phyloP scores from a whole-genome alignment of 495 filamentous ascomycete species.

The Penicillium desertorum region DNA sequence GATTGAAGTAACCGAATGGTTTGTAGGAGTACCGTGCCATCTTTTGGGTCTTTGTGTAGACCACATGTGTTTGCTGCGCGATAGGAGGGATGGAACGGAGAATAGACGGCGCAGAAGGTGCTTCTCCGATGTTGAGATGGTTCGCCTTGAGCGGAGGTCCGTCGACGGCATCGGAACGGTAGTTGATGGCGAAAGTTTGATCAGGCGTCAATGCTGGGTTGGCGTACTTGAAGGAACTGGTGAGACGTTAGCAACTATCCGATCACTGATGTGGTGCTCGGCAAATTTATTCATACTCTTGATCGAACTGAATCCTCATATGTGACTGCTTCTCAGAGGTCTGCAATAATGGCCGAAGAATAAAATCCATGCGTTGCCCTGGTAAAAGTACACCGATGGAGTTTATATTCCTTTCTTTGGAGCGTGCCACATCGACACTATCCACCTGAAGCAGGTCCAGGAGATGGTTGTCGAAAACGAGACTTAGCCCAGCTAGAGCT shows the following conservation, averaged over 20 bases:
- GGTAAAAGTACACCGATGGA: slow-evolving; percentile 48
- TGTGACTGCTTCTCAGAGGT: slow-evolving; percentile 15
- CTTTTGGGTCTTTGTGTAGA: slow-evolving; percentile 52
- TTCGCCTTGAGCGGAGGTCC: slow-evolving; percentile 3
- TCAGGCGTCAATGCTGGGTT: slow-evolving; percentile 45
- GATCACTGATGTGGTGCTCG: background rate
- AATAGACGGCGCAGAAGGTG: slow-evolving; percentile 27
- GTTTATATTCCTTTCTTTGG: slow-evolving; percentile 18
- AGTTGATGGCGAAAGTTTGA: slow-evolving; percentile 41
- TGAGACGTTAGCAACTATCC: slow-evolving; percentile 1
- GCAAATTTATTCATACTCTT: slow-evolving; percentile 30
- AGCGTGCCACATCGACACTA: slow-evolving; percentile 33
- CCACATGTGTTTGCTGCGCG: slow-evolving; percentile 43
- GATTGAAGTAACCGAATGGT: slow-evolving; percentile 50
- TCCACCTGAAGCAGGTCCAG: slow-evolving; percentile 45
- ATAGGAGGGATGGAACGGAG: slow-evolving; percentile 25
- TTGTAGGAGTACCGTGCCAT: slow-evolving; percentile 40
- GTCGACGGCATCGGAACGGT: slow-evolving; percentile 4
- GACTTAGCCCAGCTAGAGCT: slow-evolving; percentile 43
- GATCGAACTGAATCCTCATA: slow-evolving; percentile 43
- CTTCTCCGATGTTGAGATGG: slow-evolving; percentile 26
- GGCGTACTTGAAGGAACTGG: slow-evolving; percentile 47
- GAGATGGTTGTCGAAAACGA: slow-evolving; percentile 31
- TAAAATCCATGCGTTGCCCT: slow-evolving; percentile 51
- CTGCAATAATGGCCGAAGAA: slow-evolving; percentile 25